A percentile compares a stretch with the other conserved stretches of the same genome.
Conservation (phyloP, 2,329 filamentous ascomycete species). For the Beauveria brongniartii region DNA sequence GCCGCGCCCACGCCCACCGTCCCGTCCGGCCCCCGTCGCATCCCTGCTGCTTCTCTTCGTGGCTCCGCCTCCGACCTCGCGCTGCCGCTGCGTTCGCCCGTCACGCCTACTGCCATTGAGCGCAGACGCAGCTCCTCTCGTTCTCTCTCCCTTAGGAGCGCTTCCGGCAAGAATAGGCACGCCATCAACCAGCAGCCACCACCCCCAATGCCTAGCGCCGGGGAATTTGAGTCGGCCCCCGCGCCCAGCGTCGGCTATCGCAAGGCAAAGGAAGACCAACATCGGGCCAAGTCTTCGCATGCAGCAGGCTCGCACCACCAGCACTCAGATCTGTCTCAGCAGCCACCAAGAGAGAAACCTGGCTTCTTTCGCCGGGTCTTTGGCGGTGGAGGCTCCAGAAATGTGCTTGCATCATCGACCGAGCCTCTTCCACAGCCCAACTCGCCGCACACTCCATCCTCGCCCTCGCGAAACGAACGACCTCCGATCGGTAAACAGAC, state of each 20-base stretch:
- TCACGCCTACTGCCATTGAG: background rate
- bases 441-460: slow-evolving; percentile 17
- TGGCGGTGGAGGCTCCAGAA: slow-evolving; percentile 59
- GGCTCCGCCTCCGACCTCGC: background rate
- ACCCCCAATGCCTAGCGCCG: slow-evolving; percentile 21
- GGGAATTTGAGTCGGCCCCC: slow-evolving; percentile 45
- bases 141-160: slow-evolving; percentile 4
- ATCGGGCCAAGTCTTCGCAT: slow-evolving; percentile 20
- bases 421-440: slow-evolving; percentile 4
- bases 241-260: slow-evolving; percentile 52
- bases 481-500: background rate
- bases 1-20: slow-evolving; percentile 7
- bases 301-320: slow-evolving; percentile 35
- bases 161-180: background rate
- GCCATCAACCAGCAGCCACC: slow-evolving; percentile 1
- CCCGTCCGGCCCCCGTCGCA: background rate
- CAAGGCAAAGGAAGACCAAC: slow-evolving; percentile 42
- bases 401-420: slow-evolving; percentile 25
- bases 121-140: slow-evolving; percentile 5
- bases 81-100: background rate
- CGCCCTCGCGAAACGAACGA: slow-evolving; percentile 13
- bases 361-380: slow-evolving; percentile 95
- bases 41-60: background rate
- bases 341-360: slow-evolving; percentile 55
- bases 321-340: slow-evolving; percentile 32